Evolutionary conservation across 345 rosid genomes (phyloP).

Genomic region (Populus alba): DNA sequence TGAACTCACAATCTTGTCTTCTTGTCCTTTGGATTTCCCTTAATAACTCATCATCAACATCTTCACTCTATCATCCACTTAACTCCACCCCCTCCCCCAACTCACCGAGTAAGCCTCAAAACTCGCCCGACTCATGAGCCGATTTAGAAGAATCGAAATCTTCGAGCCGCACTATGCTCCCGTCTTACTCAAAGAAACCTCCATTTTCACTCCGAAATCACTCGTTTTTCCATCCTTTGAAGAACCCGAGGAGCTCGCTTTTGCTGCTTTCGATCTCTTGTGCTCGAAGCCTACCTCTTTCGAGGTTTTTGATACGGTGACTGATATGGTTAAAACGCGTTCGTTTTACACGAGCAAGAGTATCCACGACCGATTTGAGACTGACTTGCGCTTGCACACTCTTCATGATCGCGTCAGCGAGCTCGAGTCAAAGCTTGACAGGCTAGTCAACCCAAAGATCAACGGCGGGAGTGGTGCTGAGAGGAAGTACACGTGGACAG

Average conservation of each 20-base stretch:
- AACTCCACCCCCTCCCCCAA: constrained; percentile 7
- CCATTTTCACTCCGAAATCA: constrained; percentile 37
- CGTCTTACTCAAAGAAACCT: constrained; percentile 25
- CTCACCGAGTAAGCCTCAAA: constrained; percentile 27
- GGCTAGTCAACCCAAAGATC: constrained; percentile 30
- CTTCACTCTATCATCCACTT: neutral
- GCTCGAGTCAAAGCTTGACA: constrained; percentile 71
- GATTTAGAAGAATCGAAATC: constrained; percentile 41
- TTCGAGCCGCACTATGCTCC: constrained; percentile 37
- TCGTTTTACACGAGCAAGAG: constrained; percentile 46
- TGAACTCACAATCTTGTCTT: constrained; percentile 22
- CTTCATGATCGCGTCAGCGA: constrained; percentile 59
- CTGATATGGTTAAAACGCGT: constrained; percentile 60
- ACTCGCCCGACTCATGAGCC: constrained; percentile 40
- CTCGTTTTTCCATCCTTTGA: constrained; percentile 35
- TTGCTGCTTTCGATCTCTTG: constrained; percentile 46
- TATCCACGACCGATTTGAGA: constrained; percentile 39
- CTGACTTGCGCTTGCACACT: constrained; percentile 39
- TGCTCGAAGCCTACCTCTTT: constrained; percentile 32
- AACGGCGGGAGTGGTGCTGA: constrained; percentile 34
- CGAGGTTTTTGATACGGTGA: constrained; percentile 42
- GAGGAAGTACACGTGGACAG: constrained; percentile 74
- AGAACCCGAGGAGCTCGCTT: constrained; percentile 19
- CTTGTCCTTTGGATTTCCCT: neutral
- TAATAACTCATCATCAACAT: neutral